phyloP scores from a whole-genome alignment of 192 early-diverging fungal species.

The Coemansia sp. region DNA sequence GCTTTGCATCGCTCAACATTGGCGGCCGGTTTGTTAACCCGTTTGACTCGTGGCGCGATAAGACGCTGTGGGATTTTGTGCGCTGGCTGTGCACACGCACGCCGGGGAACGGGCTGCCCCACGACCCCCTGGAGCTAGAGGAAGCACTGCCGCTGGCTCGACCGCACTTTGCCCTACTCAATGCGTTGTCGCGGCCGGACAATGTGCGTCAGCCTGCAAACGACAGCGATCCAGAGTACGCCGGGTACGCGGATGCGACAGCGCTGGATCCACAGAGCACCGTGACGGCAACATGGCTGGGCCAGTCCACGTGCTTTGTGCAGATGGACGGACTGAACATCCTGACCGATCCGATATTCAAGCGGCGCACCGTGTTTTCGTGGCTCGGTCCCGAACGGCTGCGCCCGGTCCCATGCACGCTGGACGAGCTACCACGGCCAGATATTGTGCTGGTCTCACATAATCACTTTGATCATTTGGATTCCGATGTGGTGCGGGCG shows the following conservation, averaged over 20 bases:
- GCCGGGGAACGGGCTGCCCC: constrained; percentile 42
- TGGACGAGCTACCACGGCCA: constrained; percentile 64
- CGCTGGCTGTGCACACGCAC: constrained; percentile 39
- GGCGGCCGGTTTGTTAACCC: constrained; percentile 50
- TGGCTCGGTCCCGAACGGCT: constrained; percentile 66
- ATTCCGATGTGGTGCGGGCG: constrained; percentile 59
- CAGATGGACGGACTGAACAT: constrained; percentile 68
- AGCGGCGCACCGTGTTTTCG: constrained; percentile 66
- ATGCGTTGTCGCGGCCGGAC: constrained; percentile 10
- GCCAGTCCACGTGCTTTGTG: constrained; percentile 65
- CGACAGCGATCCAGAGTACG: constrained; percentile 7
- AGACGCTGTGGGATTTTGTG: constrained; percentile 50
- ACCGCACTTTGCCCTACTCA: constrained; percentile 27
- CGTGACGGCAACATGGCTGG: constrained; percentile 55
- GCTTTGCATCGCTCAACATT: constrained; percentile 32
- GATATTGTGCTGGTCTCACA: constrained; percentile 80
- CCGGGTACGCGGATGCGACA: constrained; percentile 6
- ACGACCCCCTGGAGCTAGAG: constrained; percentile 10
- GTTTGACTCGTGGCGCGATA: constrained; percentile 49
- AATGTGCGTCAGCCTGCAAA: not conserved
- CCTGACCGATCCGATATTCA: constrained; percentile 72
- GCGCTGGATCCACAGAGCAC: constrained; percentile 8
- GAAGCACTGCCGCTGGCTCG: constrained; percentile 26
- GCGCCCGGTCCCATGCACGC: constrained; percentile 62
- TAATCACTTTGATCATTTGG: constrained; percentile 89